Conservation (phyloP, 257 asterid species). For the Nicotiana attenuata region DNA sequence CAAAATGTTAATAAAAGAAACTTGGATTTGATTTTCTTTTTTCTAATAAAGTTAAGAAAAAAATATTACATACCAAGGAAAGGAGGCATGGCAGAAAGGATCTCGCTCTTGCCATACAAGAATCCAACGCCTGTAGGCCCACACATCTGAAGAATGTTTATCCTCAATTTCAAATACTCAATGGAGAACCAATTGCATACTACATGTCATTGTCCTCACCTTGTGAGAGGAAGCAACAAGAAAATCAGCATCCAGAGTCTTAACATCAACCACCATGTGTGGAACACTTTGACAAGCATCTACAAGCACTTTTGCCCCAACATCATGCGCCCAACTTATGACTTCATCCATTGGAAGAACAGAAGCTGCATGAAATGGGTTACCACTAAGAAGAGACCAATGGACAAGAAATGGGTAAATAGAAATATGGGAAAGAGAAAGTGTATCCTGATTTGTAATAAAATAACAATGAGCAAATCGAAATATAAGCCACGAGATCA, state of each 20-base stretch:
- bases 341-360: slow-evolving; percentile 77
- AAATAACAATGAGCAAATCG: not conserved
- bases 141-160: slow-evolving; percentile 98
- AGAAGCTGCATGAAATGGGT: slow-evolving; percentile 52
- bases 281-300: slow-evolving; percentile 99
- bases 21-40: not conserved
- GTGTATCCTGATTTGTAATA: not conserved
- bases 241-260: slow-evolving; percentile 74
- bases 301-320: slow-evolving; percentile 88
- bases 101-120: slow-evolving; percentile 80
- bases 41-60: not conserved
- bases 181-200: slow-evolving; percentile 21
- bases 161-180: slow-evolving; percentile 40
- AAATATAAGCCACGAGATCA: not conserved
- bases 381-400: slow-evolving; percentile 1
- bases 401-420: not conserved
- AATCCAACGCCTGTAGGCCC: slow-evolving; percentile 99
- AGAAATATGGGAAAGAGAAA: not conserved
- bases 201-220: slow-evolving; percentile 46
- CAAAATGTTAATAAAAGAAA: slow-evolving; percentile 4
- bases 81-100: slow-evolving; percentile 85
- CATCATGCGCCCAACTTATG: slow-evolving; percentile 81
- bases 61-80: slow-evolving; percentile 58
- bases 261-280: slow-evolving; percentile 86
- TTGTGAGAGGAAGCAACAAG: slow-evolving; percentile 97